phyloP scores from a whole-genome alignment of 805 yeast species.

The Myxozyma lipomycoides region DNA sequence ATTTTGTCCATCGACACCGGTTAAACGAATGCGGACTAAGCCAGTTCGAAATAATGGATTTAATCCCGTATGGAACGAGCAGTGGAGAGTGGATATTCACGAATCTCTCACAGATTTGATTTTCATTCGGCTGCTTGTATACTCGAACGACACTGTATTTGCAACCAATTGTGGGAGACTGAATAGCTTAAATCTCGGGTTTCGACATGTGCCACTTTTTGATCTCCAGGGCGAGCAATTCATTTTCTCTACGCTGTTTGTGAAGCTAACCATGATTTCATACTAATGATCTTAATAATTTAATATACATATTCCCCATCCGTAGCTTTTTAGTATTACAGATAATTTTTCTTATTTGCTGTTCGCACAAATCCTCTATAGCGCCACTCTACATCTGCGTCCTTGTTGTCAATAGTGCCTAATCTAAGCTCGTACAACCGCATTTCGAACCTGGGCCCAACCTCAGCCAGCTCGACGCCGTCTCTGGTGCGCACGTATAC shows the following conservation, averaged over 20 bases:
- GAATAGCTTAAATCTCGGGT: constrained; percentile 54
- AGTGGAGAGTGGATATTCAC: constrained; percentile 44
- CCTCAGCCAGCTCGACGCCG: constrained; percentile 85
- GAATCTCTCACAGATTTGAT: constrained; percentile 34
- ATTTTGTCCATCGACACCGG: constrained; percentile 10
- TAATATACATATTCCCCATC: not conserved
- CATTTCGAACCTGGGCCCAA: constrained; percentile 99
- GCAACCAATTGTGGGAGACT: constrained; percentile 64
- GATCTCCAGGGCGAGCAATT: constrained; percentile 79
- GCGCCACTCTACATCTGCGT: constrained; percentile 98
- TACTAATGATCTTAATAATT: not conserved
- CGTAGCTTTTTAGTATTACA: constrained; percentile 37
- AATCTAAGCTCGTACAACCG: constrained; percentile 78
- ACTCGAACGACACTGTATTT: constrained; percentile 36
- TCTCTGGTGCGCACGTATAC: constrained; percentile 86
- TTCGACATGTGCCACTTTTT: constrained; percentile 71
- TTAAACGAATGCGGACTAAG: constrained; percentile 32
- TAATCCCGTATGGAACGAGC: constrained; percentile 77
- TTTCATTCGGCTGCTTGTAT: constrained; percentile 39
- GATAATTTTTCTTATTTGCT: constrained; percentile 89
- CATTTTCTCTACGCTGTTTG: constrained; percentile 54
- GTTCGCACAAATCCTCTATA: constrained; percentile 89
- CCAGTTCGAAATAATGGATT: constrained; percentile 67
- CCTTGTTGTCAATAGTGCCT: constrained; percentile 91
- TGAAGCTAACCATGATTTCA: constrained; percentile 31